Conservation (phyloP, 805 yeast species). For the Brettanomyces anomalus region DNA sequence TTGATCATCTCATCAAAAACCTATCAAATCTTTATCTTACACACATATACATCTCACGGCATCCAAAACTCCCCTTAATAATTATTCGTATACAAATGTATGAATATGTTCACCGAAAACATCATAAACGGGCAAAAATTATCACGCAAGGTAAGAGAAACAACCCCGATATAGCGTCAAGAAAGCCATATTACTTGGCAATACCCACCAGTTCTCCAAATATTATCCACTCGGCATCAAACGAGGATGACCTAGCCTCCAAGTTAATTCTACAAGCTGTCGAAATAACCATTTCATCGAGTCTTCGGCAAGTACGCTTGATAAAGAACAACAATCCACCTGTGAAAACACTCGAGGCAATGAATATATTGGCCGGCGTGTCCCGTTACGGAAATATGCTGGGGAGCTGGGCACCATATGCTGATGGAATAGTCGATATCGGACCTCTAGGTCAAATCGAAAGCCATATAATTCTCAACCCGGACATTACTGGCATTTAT, state of each 20-base stretch:
- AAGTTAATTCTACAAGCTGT: slow-evolving; percentile 53
- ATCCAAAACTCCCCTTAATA: slow-evolving; percentile 52
- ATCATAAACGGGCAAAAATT: slow-evolving; percentile 7
- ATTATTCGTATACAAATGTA: slow-evolving; percentile 62
- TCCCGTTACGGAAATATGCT: slow-evolving; percentile 53
- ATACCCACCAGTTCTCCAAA: slow-evolving; percentile 61
- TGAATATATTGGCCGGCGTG: slow-evolving; percentile 50
- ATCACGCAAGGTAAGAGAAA: slow-evolving; percentile 4
- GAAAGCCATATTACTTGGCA: slow-evolving; percentile 57
- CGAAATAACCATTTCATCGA: slow-evolving; percentile 39
- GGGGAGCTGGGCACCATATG: slow-evolving; percentile 71
- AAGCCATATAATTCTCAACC: slow-evolving; percentile 31
- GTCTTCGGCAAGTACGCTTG: slow-evolving; percentile 35
- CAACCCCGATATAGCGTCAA: slow-evolving; percentile 38
- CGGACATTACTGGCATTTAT: slow-evolving; percentile 13
- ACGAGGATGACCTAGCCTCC: slow-evolving; percentile 35
- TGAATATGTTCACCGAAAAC: slow-evolving; percentile 30
- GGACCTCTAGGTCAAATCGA: slow-evolving; percentile 46
- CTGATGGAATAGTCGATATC: slow-evolving; percentile 55
- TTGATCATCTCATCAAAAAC: slow-evolving; percentile 37
- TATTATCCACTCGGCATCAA: slow-evolving; percentile 42
- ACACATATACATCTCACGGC: slow-evolving; percentile 60
- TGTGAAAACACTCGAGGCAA: slow-evolving; percentile 41
- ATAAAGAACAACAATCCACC: slow-evolving; percentile 27
- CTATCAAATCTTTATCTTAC: slow-evolving; percentile 45